Evolutionary conservation across 768 basidiomycete species (phyloP).

Genomic region (Trametes cubensis): DNA sequence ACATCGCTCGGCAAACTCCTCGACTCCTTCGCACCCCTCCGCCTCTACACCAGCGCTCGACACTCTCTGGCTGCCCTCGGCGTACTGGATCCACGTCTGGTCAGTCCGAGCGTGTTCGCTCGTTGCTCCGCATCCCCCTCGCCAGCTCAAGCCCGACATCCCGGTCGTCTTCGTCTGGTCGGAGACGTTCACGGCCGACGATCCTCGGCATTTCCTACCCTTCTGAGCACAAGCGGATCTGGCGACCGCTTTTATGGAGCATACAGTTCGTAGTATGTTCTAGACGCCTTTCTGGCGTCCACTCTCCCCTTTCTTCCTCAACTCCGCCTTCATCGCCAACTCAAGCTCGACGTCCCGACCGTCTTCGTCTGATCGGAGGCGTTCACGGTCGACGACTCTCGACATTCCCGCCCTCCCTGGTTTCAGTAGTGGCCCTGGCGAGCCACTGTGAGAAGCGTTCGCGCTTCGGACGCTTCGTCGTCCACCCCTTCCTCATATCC

Average conservation of each 20-base stretch:
- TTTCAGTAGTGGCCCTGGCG: not conserved
- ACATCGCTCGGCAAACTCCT: not conserved
- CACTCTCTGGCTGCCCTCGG: not conserved
- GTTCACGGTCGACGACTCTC: not conserved
- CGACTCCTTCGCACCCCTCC: not conserved
- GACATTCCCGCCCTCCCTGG: not conserved
- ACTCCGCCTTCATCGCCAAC: too few relatives aligned
- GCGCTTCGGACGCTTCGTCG: not conserved
- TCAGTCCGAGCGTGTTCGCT: not conserved
- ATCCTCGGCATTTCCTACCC: not conserved
- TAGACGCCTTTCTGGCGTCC: not conserved
- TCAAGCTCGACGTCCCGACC: too few relatives aligned
- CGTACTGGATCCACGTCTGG: not conserved
- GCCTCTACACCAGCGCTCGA: not conserved
- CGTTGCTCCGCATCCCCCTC: not conserved
- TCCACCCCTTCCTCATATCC: not conserved
- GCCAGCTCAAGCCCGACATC: not conserved
- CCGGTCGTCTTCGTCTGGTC: conserved; percentile 4
- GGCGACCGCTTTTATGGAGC: not conserved
- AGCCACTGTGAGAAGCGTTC: not conserved
- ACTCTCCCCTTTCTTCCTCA: not conserved
- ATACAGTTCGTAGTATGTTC: not conserved
- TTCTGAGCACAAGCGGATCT: not conserved
- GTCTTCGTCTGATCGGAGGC: conserved; percentile 1
- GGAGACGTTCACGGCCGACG: conserved; percentile 3